These are phyloP conservation scores for Agrostemma githago DNA, from an alignment of 148 eudicot genomes.

Conservation along the genomic window DNA sequence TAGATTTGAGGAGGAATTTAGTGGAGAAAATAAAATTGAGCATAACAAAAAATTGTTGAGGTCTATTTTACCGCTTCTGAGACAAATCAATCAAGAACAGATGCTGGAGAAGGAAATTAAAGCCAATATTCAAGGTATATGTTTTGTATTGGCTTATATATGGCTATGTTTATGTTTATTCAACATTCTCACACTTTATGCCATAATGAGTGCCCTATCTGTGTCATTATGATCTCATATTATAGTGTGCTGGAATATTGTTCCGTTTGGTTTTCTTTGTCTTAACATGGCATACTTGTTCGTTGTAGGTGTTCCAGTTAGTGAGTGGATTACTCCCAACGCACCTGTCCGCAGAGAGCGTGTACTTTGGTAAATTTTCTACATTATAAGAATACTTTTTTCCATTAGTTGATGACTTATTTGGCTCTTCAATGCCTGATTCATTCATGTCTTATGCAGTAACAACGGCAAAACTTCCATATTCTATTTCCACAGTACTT, in stretches of 20 bases:
- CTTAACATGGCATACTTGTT: background rate
- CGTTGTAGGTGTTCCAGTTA: constrained; percentile 23
- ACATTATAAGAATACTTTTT: background rate
- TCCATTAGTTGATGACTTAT: constrained; percentile 2
- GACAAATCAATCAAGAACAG: constrained; percentile 53
- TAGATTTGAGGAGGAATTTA: constrained; percentile 11
- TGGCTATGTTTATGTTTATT: background rate
- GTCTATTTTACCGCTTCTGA: constrained; percentile 39
- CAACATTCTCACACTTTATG: background rate
- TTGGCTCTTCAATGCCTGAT: background rate
- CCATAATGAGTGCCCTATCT: background rate
- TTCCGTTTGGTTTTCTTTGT: background rate
- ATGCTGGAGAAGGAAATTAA: constrained; percentile 47
- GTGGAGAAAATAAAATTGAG: constrained; percentile 27
- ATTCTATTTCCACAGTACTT: constrained; percentile 49
- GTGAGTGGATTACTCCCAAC: constrained; percentile 10
- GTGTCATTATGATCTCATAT: background rate
- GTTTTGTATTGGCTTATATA: too few species aligned
- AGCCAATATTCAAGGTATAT: constrained; percentile 57
- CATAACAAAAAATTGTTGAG: constrained; percentile 34
- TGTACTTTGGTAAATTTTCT: constrained; percentile 21
- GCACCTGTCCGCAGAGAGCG: constrained; percentile 13
- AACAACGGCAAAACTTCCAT: constrained; percentile 50
- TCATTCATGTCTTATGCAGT: constrained; percentile 32
- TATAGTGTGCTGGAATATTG: background rate